Evolutionary conservation across 768 basidiomycete genomes (phyloP).

Genomic region (Hemileccinum rubropunctum): DNA sequence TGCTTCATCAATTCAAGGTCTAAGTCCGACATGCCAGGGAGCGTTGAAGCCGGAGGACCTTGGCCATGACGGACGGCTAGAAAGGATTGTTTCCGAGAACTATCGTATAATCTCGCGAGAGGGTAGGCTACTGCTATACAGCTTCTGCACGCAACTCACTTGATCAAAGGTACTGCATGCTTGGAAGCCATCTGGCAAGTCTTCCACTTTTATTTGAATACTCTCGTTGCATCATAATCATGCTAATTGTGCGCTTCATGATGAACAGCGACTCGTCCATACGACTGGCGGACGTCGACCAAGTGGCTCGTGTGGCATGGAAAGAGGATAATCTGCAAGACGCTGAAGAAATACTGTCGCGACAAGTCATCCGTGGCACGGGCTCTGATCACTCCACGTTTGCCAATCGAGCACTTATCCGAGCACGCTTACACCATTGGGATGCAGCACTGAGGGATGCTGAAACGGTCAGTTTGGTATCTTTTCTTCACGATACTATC

Average conservation of each 20-base stretch:
- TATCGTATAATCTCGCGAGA: constrained; percentile 4
- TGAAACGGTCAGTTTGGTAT: constrained; percentile 3
- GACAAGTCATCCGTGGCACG: neutral
- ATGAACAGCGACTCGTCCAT: constrained; percentile 6
- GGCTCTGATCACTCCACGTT: constrained; percentile 1
- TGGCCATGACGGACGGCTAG: neutral
- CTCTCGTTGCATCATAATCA: neutral
- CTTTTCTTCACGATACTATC: neutral
- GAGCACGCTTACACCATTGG: constrained; percentile 5
- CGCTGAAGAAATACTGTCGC: constrained; percentile 9
- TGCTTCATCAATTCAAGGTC: neutral
- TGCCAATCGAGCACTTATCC: constrained; percentile 7
- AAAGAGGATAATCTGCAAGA: constrained; percentile 3
- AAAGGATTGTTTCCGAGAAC: constrained; percentile 6
- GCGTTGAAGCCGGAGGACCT: constrained; percentile 5
- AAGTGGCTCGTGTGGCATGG: constrained; percentile 3
- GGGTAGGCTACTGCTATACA: neutral
- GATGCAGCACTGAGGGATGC: constrained; percentile 9
- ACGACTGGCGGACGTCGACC: neutral
- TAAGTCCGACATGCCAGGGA: neutral
- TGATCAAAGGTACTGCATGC: constrained; percentile 1
- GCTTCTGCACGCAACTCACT: neutral
- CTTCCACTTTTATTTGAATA: neutral
- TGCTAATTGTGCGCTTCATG: neutral
- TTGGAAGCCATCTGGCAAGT: constrained; percentile 5